A percentile compares a stretch with the other conserved stretches of the same genome.
Evolutionary conservation across 2,329 filamentous ascomycete species (phyloP).

Genomic region (Lachnellula cervina): DNA sequence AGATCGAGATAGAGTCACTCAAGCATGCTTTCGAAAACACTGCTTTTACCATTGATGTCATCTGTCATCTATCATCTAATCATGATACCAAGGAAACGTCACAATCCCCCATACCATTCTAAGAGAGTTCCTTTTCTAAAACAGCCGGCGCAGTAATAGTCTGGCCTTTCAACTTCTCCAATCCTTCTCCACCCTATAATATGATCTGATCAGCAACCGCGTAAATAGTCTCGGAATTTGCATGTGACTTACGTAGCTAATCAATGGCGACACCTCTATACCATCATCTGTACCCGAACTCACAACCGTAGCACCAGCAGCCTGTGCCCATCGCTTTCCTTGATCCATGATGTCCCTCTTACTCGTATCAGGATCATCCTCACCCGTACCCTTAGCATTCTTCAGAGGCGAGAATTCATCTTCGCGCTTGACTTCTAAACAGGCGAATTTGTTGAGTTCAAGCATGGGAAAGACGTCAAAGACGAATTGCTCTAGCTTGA

Average conservation of each 20-base stretch:
- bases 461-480: constrained; percentile 97
- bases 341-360: constrained; percentile 85
- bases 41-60: not conserved
- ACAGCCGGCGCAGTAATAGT: constrained; percentile 49
- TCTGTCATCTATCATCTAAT: constrained; percentile 1
- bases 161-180: constrained; percentile 51
- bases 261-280: constrained; percentile 85
- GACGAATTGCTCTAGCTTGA: constrained; percentile 99
- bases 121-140: constrained; percentile 39
- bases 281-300: constrained; percentile 60
- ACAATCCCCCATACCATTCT: constrained; percentile 2
- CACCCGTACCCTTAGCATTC: constrained; percentile 77
- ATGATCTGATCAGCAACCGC: constrained; percentile 49
- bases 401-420: constrained; percentile 98
- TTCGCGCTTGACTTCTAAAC: constrained; percentile 91
- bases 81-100: not conserved
- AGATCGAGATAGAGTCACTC: too few species aligned
- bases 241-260: constrained; percentile 79
- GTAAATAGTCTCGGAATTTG: not conserved
- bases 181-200: constrained; percentile 56
- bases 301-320: constrained; percentile 69
- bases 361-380: constrained; percentile 94
- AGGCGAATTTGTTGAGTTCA: constrained; percentile 82
- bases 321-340: constrained; percentile 79
- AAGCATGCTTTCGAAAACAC: not conserved